Evolutionary conservation across 805 yeast species (phyloP).

Genomic region (Alloascoidea africana): DNA sequence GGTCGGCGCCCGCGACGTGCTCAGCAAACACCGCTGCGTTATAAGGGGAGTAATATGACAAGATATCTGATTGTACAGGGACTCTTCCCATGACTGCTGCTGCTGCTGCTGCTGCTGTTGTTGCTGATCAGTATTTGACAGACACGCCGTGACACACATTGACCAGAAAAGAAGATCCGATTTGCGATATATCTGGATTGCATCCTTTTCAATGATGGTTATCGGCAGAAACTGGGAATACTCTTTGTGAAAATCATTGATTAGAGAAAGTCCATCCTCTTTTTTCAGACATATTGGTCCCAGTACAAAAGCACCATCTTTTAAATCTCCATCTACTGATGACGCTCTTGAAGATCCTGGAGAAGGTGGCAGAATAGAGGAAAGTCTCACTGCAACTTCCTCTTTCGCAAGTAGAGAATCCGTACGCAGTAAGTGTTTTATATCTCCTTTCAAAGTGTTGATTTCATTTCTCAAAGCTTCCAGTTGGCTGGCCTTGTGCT

Average conservation of each 20-base stretch:
- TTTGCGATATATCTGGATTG: not conserved
- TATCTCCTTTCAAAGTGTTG: not conserved
- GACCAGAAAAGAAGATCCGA: not conserved
- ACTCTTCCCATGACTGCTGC: no score
- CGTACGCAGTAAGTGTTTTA: not conserved
- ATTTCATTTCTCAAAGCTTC: not conserved
- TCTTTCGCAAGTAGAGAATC: constrained; percentile 1
- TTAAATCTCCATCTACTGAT: not conserved
- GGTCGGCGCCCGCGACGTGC: constrained; percentile 1
- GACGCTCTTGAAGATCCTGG: not conserved
- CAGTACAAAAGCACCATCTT: not conserved
- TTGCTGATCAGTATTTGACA: not conserved
- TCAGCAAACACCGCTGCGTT: not conserved
- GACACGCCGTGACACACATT: not conserved
- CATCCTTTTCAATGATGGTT: not conserved
- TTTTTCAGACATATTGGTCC: not conserved
- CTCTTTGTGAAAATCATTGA: not conserved
- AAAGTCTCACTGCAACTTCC: not conserved
- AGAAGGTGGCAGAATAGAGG: not conserved
- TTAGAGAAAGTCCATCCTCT: not conserved
- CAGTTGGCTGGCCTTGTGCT: constrained; percentile 1
- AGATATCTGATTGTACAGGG: constrained; percentile 1
- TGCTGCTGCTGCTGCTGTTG: no score
- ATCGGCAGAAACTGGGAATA: not conserved
- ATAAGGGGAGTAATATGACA: not conserved